Percentiles rank a stretch among this genome's conserved stretches.
These are phyloP conservation scores for Bipolaris cookei DNA, from an alignment of 2,329 filamentous ascomycete genomes.

Conservation along the genomic window DNA sequence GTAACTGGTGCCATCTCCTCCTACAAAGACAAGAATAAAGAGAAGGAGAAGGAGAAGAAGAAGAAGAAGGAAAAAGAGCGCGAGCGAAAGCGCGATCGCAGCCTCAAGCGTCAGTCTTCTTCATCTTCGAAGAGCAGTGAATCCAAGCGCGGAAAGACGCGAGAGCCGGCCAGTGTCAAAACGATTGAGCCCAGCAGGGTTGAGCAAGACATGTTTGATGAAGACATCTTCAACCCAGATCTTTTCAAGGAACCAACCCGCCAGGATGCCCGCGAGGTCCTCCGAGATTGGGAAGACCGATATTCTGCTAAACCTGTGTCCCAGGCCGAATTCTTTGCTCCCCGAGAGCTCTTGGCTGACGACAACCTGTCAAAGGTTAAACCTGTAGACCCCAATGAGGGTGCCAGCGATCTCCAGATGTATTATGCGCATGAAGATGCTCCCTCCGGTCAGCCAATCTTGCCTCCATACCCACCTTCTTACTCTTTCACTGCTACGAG, in stretches of 20 bases:
- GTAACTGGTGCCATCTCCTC: slow-evolving; percentile 41
- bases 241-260: slow-evolving; percentile 49
- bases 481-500: slow-evolving; percentile 51
- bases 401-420: slow-evolving; percentile 53
- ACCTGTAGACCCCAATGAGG: slow-evolving; percentile 52
- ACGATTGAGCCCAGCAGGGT: slow-evolving; percentile 47
- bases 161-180: slow-evolving; percentile 42
- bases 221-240: slow-evolving; percentile 55
- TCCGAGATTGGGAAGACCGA: slow-evolving; percentile 52
- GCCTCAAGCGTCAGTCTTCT: slow-evolving; percentile 31
- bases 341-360: slow-evolving; percentile 51
- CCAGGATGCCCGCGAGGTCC: slow-evolving; percentile 50
- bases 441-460: slow-evolving; percentile 31
- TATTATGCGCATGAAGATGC: slow-evolving; percentile 52
- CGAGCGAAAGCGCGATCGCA: slow-evolving; percentile 15
- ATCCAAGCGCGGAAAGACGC: slow-evolving; percentile 30
- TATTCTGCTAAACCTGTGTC: slow-evolving; percentile 50
- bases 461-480: slow-evolving; percentile 46
- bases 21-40: slow-evolving; percentile 26
- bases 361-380: slow-evolving; percentile 45
- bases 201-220: slow-evolving; percentile 49
- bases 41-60: slow-evolving; percentile 5
- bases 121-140: slow-evolving; percentile 13
- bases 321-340: slow-evolving; percentile 57
- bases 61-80: slow-evolving; percentile 19